Percentiles rank a stretch among this genome's conserved stretches.
Evolutionary conservation across 2,329 filamentous ascomycete species (phyloP).

Genomic region (Pseudogymnoascus sp.): DNA sequence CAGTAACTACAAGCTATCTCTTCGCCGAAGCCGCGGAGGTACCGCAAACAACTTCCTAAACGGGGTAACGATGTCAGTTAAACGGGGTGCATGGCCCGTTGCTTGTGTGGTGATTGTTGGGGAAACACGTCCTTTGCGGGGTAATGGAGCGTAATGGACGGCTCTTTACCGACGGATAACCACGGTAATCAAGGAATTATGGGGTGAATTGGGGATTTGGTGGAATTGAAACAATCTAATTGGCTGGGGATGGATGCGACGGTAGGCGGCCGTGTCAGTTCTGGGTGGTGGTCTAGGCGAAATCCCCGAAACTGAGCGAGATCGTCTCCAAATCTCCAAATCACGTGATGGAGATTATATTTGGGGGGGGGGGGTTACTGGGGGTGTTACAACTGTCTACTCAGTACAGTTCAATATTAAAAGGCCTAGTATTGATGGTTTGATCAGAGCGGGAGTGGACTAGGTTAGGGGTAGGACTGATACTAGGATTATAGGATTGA

Average conservation of each 20-base stretch:
- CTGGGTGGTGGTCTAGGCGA: neutral
- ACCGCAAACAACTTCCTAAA: neutral
- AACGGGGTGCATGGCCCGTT: neutral
- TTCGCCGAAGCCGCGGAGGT: neutral
- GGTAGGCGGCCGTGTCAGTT: neutral
- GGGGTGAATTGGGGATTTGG: conserved; percentile 2
- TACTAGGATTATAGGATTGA: neutral
- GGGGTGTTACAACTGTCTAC: neutral
- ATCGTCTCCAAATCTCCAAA: conserved; percentile 5
- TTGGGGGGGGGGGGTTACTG: neutral
- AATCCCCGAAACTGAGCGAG: conserved; percentile 4
- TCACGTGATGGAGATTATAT: neutral
- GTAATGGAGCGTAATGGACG: neutral
- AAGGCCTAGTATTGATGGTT: neutral
- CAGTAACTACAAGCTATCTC: neutral
- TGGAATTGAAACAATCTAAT: neutral
- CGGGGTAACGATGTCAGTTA: neutral
- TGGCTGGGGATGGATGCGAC: neutral
- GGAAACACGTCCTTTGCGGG: neutral
- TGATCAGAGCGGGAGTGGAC: neutral
- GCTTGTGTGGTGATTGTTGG: neutral
- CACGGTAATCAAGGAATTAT: neutral
- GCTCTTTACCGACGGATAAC: conserved; percentile 8
- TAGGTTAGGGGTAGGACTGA: neutral
- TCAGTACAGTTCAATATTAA: neutral